phyloP scores from a whole-genome alignment of 2,329 filamentous ascomycete genomes.

The Emydomyces testavorans region DNA sequence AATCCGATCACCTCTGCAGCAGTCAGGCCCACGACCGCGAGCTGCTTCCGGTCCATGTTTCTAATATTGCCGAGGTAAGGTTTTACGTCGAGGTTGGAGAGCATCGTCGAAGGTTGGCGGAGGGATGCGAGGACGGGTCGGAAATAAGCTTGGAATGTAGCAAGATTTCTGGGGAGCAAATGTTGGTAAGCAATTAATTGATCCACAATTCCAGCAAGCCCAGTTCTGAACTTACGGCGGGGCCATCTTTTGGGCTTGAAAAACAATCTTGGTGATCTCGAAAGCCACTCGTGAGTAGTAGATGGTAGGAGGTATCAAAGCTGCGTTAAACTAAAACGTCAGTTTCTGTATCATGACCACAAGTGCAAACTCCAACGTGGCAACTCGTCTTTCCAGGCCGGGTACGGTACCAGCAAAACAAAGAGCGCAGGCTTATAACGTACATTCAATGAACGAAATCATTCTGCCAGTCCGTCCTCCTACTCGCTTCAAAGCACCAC shows the following conservation, averaged over 20 bases:
- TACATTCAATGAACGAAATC: constrained; percentile 76
- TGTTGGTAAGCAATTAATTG: constrained; percentile 13
- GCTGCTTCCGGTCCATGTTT: constrained; percentile 58
- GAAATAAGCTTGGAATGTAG: constrained; percentile 79
- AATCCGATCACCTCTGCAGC: constrained; percentile 83
- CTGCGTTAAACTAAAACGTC: constrained; percentile 2
- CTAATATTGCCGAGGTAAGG: constrained; percentile 44
- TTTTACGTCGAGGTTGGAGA: constrained; percentile 23
- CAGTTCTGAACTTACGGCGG: constrained; percentile 62
- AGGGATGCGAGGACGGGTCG: constrained; percentile 59
- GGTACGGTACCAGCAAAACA: neutral
- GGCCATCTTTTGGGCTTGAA: constrained; percentile 78
- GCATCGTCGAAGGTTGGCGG: constrained; percentile 56
- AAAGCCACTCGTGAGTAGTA: constrained; percentile 87
- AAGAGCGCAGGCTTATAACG: constrained; percentile 29
- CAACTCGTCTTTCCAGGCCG: neutral
- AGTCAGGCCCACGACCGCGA: constrained; percentile 64
- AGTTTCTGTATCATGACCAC: neutral
- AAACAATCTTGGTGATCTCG: constrained; percentile 79
- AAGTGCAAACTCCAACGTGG: neutral
- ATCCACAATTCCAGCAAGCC: neutral
- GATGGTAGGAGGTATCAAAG: constrained; percentile 57
- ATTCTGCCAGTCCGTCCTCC: constrained; percentile 73
- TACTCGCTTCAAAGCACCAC: constrained; percentile 58
- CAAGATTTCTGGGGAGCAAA: constrained; percentile 49